Conservation (phyloP, 352 stramenopile species). For the Phytophthora sansomeana region DNA sequence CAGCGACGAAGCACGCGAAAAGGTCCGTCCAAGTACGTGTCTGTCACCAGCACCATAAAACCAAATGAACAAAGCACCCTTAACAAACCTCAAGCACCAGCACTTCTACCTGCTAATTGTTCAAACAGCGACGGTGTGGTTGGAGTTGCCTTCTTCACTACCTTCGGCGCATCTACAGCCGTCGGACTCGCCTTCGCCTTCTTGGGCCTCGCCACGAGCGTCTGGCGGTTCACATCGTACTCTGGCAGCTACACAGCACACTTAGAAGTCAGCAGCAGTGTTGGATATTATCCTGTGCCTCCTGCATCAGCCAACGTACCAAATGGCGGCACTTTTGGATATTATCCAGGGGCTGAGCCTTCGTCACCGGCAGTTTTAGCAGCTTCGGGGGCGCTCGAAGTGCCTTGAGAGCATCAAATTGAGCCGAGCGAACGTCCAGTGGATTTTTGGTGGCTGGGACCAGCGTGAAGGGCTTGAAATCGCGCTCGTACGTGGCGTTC, state of each 20-base stretch:
- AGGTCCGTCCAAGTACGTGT: constrained; percentile 86
- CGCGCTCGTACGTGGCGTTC: constrained; percentile 41
- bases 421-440: constrained; percentile 59
- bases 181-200: constrained; percentile 31
- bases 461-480: constrained; percentile 43
- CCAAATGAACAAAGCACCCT: constrained; percentile 1
- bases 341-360: constrained; percentile 80
- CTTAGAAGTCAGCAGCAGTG: background rate
- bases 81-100: background rate
- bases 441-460: constrained; percentile 15
- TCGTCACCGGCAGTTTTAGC: constrained; percentile 39
- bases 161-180: constrained; percentile 28
- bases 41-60: constrained; percentile 26
- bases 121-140: constrained; percentile 55
- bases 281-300: background rate
- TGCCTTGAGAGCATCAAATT: constrained; percentile 67
- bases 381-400: constrained; percentile 35
- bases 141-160: constrained; percentile 12
- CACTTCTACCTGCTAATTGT: constrained; percentile 52
- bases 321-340: constrained; percentile 87
- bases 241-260: constrained; percentile 60
- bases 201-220: constrained; percentile 39
- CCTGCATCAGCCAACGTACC: constrained; percentile 36
- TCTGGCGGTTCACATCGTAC: constrained; percentile 62
- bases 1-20: constrained; percentile 85